Base-by-base conservation (phyloP, 805 yeast species). In the Candida ulmi region DNA sequence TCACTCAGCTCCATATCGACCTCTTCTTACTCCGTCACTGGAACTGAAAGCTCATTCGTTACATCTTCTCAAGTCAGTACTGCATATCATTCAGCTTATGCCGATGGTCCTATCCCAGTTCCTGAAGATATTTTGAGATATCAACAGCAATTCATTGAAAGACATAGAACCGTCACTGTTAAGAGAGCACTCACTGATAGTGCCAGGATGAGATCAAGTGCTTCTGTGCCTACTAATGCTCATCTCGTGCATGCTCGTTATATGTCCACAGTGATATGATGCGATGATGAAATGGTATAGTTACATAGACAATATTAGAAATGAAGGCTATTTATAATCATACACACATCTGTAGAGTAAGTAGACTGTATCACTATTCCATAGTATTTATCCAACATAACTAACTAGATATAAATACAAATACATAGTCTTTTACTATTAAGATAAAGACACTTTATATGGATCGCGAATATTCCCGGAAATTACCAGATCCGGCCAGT, bases 1-100 rank as follows among this genome's bases (percentile, higher is more conserved):
- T 49, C 55, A 5, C 30, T 45, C 11, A 48, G 51, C 0, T 50
- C 55, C 3, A 35, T 42, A n/a, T 51, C 54, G 2, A 39, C 37
- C 3, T 35, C 36, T 11, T 38, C 23, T 15, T 40, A 30, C 17
- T 28, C 44, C 7, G 36, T 36, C 4, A 38, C 1, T 35, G 19
- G 38, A 35, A 30, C 15, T 4, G 37, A 31, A 2, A 24, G 26
- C 12, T 37, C 39, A 5, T 37, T 37, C 11, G 2, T 38, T 8
- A 40, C 33, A 11, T 44, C 48, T 11, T n/a, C 29, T 8, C 24
- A 41, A 11, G 17, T 36, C 8, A 40, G 46, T 6, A 41, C 45
- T 7, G 39, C 40, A 25, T 43, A 40, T 35, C 42, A 31, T 36
- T 47, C 47, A 17, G 34, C 43, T 6, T 39, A 39, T 19, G 39